phyloP scores from a whole-genome alignment of 805 yeast species.

The Yarrowia divulgata region DNA sequence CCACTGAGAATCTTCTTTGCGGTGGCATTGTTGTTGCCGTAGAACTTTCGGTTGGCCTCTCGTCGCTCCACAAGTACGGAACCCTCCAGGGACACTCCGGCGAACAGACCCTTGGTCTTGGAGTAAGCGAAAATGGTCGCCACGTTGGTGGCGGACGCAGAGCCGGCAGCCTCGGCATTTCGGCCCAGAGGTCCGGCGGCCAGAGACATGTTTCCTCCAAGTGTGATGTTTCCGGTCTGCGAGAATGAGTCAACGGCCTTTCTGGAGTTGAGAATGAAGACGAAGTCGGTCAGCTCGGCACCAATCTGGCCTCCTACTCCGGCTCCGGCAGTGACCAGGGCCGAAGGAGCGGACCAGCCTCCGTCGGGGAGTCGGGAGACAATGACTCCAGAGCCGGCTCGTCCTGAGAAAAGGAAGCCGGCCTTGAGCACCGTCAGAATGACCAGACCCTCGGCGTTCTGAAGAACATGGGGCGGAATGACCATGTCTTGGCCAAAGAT shows the following conservation, averaged over 20 bases:
- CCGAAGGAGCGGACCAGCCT: conserved; percentile 96
- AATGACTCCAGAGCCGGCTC: conserved; percentile 97
- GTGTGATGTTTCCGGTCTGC: conserved; percentile 89
- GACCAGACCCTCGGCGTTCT: conserved; percentile 92
- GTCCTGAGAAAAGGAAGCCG: conserved; percentile 92
- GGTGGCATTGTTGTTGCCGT: conserved; percentile 81
- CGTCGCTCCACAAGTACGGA: conserved; percentile 96
- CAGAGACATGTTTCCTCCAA: conserved; percentile 93
- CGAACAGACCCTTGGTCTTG: conserved; percentile 94
- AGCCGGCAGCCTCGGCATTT: conserved; percentile 96
- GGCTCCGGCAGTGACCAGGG: conserved; percentile 95
- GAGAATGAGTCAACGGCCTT: conserved; percentile 94
- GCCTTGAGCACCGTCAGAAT: conserved; percentile 94
- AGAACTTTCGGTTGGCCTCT: conserved; percentile 94
- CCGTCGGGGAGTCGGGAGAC: conserved; percentile 96
- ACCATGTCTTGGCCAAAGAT: conserved; percentile 83
- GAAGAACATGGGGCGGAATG: conserved; percentile 86
- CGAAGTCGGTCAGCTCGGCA: conserved; percentile 94
- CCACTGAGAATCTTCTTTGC: conserved; percentile 88
- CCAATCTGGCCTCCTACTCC: conserved; percentile 99
- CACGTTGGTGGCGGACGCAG: conserved; percentile 84
- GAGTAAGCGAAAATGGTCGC: conserved; percentile 94
- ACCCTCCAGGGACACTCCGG: conserved; percentile 97
- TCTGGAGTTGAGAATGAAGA: conserved; percentile 83
- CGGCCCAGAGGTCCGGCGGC: conserved; percentile 99